Percentiles rank a stretch among this genome's conserved stretches.
Conservation (phyloP, 495 filamentous ascomycete genomes). For the Talaromyces proteolyticus region DNA sequence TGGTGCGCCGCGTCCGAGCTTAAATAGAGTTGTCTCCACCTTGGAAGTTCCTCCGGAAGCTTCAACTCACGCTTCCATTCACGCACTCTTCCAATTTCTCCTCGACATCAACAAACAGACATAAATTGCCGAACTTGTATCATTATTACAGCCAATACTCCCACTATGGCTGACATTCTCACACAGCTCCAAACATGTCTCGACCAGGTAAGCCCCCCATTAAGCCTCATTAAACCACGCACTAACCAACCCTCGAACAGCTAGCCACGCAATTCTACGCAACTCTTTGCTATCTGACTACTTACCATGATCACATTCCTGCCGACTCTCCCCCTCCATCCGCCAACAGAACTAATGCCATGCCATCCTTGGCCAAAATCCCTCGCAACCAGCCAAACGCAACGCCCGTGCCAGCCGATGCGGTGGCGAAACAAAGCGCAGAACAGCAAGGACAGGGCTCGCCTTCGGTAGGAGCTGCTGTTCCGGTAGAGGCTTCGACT, state of each 20-base stretch:
- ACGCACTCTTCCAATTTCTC: not conserved
- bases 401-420: constrained; percentile 35
- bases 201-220: constrained; percentile 59
- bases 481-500: constrained; percentile 4
- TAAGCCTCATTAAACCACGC: not conserved
- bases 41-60: not conserved
- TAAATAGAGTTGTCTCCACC: too few relatives aligned
- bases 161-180: constrained; percentile 75
- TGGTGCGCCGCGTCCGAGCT: not conserved
- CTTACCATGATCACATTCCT: constrained; percentile 70
- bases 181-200: constrained; percentile 94
- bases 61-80: constrained; percentile 8
- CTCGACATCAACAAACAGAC: too few relatives aligned
- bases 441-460: constrained; percentile 19
- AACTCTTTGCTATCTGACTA: constrained; percentile 73
- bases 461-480: constrained; percentile 14
- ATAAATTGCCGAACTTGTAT: too few relatives aligned
- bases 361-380: constrained; percentile 34
- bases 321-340: constrained; percentile 41
- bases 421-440: constrained; percentile 16
- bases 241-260: constrained; percentile 36
- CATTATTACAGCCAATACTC: not conserved
- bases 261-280: constrained; percentile 87
- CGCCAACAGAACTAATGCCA: constrained; percentile 50
- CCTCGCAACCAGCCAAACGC: constrained; percentile 32